Conservation (phyloP, 805 yeast species). For the Tetrapisispora namnaoensis region DNA sequence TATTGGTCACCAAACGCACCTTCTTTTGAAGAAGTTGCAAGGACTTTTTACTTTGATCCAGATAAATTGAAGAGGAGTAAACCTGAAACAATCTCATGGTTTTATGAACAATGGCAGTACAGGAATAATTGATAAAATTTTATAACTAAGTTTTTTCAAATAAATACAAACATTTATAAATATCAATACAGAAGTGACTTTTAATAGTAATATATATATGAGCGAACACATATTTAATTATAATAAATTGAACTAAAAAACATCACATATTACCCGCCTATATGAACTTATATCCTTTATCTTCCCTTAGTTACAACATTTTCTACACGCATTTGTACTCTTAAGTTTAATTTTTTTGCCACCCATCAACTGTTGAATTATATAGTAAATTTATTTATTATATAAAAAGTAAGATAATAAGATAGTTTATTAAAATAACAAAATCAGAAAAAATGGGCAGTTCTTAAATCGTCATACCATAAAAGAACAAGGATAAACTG, state of each 20-base stretch:
- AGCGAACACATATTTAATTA: background rate
- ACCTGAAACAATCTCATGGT: constrained; percentile 1
- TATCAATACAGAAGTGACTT: background rate
- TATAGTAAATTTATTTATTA: no score
- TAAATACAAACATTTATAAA: background rate
- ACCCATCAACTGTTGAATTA: background rate
- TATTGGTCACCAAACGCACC: constrained; percentile 4
- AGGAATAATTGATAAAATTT: background rate
- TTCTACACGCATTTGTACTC: background rate
- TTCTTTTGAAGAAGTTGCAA: constrained; percentile 2
- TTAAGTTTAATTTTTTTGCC: background rate
- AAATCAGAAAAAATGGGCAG: no score
- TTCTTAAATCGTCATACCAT: no score
- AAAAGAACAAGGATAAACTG: no score
- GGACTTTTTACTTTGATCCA: constrained; percentile 1
- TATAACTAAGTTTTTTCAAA: background rate
- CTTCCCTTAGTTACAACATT: no score
- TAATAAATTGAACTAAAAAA: no score
- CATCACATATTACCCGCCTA: no score
- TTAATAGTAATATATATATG: background rate
- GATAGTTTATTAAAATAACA: no score
- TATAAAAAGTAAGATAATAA: background rate
- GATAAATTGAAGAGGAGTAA: background rate
- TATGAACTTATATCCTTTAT: no score
- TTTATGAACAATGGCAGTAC: constrained; percentile 3